A percentile compares a stretch with the other conserved stretches of the same genome.
phyloP scores from a whole-genome alignment of 2,329 filamentous ascomycete species.

The Tolypocladium pustulatum region DNA sequence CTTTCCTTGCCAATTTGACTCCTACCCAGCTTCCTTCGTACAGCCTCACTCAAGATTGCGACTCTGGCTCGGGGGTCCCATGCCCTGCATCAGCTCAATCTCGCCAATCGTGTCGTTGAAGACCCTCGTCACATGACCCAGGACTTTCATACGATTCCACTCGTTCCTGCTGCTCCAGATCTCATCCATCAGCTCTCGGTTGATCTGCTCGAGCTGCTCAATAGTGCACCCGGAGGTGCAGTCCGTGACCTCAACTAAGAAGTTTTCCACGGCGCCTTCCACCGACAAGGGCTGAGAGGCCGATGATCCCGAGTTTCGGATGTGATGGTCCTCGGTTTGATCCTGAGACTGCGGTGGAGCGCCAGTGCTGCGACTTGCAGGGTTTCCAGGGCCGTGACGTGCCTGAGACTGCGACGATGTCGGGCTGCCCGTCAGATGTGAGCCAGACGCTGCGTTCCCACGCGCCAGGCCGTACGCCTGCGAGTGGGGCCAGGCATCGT shows the following conservation, averaged over 20 bases:
- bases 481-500: slow-evolving; percentile 47
- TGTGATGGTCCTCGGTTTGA: slow-evolving; percentile 6
- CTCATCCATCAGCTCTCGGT: slow-evolving; percentile 79
- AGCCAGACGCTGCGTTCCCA: slow-evolving; percentile 18
- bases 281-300: slow-evolving; percentile 35
- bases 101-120: slow-evolving; percentile 69
- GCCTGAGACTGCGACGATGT: slow-evolving; percentile 25
- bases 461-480: slow-evolving; percentile 42
- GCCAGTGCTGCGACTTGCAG: slow-evolving; percentile 16
- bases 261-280: slow-evolving; percentile 38
- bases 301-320: slow-evolving; percentile 22
- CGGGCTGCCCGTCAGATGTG: slow-evolving; percentile 21
- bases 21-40: slow-evolving; percentile 5
- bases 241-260: slow-evolving; percentile 54
- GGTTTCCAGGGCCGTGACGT: slow-evolving; percentile 9
- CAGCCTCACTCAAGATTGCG: background rate
- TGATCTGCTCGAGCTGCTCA: slow-evolving; percentile 91
- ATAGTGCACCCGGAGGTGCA: slow-evolving; percentile 71
- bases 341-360: slow-evolving; percentile 29
- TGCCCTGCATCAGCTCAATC: slow-evolving; percentile 45
- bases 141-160: slow-evolving; percentile 73
- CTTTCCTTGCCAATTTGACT: background rate
- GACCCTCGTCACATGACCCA: slow-evolving; percentile 49
- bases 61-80: slow-evolving; percentile 32
- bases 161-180: slow-evolving; percentile 72